Base-by-base conservation (phyloP, 805 yeast species). In the Wickerhamomyces queroliae region DNA sequence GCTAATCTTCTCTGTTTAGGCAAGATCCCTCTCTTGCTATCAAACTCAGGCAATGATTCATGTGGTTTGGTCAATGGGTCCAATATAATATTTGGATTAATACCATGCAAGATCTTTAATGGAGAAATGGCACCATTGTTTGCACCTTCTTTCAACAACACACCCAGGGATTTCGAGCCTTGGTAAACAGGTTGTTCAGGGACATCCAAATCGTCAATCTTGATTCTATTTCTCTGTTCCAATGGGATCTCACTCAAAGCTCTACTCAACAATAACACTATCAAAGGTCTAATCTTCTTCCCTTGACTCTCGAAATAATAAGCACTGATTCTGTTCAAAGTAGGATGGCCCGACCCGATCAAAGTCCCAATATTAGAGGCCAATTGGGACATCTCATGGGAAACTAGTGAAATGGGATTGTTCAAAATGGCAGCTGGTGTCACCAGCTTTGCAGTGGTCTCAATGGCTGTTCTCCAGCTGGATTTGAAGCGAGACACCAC, bases 281-380 rank as follows among this genome's bases (percentile, higher is more conserved):
- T 76, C 48, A 93, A 65, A 2, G 99, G 99, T 42, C 99, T 73
- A 16, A 93, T 88, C 56, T 90, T 95, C 62, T 93, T 93, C 7
- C 99, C 98, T 57, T 91, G 96, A 16, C 93, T 86, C 62, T 90
- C 96, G 52, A 93, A 93, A 64, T 93, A 93, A 65, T 93, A 93
- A 26, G 88, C 78, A n/a, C 95, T 82, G 4, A 91, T 96, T 49
- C 95, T 72, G 63, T 91, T 90, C 44, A 91, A 70, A 10, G 93
- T 82, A 1, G 98, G 96, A 56, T 91, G 96, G 2, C 96, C 95
- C 0, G 95, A 82, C 2, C 98, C 97, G 42, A 91, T 81, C 39
- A 93, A 69, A 16, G 72, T 67, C 35, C 95, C 95, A 46, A 91
- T 93, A 56, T 89, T 88, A 55, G 76, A 77, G 21, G 96, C 96